Base-by-base conservation (phyloP, 2,329 filamentous ascomycete species). In the Trichophyton verrucosum region DNA sequence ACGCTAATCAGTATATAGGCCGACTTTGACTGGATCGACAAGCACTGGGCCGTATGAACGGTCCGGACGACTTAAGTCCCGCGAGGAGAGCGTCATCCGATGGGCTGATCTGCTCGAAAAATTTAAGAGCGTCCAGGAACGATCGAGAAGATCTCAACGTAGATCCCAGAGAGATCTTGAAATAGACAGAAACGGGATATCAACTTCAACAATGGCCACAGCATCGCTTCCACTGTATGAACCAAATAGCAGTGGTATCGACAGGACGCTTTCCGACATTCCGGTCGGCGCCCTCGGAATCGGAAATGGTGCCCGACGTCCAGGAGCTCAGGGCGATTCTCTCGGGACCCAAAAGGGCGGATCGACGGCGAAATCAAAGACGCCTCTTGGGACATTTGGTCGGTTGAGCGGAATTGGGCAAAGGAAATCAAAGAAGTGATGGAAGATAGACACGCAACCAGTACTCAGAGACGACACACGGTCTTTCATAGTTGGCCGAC, bases 31-130 rank as follows among this genome's bases (percentile, higher is more conserved):
- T 6, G 57, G 59, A 4, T 36, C 38, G 22, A 24, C 63, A 11
- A 17, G 56, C 15, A 57, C 61, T 8, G 40, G 84, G 61, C 81
- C 77, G 65, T 89, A 86, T 72, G 87, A 91, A 67, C 81, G 87
- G 62, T 81, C 86, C 36, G 71, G 71, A 66, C 81, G 91, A 63
- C 80, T 96, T 56, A 80, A 96, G 83, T 84, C 82, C 57, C 82
- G 91, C 60, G 89, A 95, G 65, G 91, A 96, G 60, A 84, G 83
- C 60, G 86, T 84, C 38, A 95, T 99, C 67, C 86, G 88, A 60
- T 99, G 94, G 94, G 84, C 82, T 2, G 94, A 99, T 67, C 80
- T 99, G 40, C 81, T 99, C 3, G 94, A 99, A 65, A 96, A 96
- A 70, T 99, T 99, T 75, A 88, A 89, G 66, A 84, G 81, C 59